Base-by-base conservation (phyloP, 129 eudicot genomes). In the Flaveria linearis region DNA sequence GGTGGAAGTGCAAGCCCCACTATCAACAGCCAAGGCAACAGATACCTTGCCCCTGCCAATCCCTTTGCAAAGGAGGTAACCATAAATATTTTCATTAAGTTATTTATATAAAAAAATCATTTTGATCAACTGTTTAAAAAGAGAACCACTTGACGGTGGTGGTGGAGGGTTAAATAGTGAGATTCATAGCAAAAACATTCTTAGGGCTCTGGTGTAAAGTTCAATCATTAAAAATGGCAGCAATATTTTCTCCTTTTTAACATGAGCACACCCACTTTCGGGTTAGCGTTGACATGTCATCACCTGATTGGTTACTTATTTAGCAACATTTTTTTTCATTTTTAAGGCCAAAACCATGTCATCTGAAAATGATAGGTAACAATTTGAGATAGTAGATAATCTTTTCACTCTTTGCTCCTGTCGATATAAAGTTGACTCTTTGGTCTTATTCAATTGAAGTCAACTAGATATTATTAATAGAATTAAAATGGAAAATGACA, bases 1-100 rank as follows among this genome's bases (percentile, higher is more conserved):
- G 98, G 98, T 72, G 98, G 98, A 75, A 92, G 98, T 78, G 98
- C 92, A 79, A 72, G 25, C 52, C 98, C 98, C 77, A 92, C 98
- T 33, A 92, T 92, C 79, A 92, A 92, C 83, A 92, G 96, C 85
- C 98, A 92, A 71, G 98, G 96, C 69, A 92, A 92, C 80, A 76
- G 96, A 86, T 92, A 90, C 82, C 90, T 90, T 77, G 98, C 98
- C 30, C 98, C 98, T n/a, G 71, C 47, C 28, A 85, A 92, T 87
- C 88, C 89, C 52, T 87, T 86, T 73, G 96, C 96, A 45, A 92
- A 92, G 62, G 98, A 92, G 96, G 97, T 89, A 84, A 22, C 22
- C 26, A 4, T n/a, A 5, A 52, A 13, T 47, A 9, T 22, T 10
- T 57, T 57, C 39, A 0, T 33, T 33, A 33, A 33, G 39, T 33